phyloP scores from a whole-genome alignment of 495 filamentous ascomycete species.

The Acidiella bohemica region DNA sequence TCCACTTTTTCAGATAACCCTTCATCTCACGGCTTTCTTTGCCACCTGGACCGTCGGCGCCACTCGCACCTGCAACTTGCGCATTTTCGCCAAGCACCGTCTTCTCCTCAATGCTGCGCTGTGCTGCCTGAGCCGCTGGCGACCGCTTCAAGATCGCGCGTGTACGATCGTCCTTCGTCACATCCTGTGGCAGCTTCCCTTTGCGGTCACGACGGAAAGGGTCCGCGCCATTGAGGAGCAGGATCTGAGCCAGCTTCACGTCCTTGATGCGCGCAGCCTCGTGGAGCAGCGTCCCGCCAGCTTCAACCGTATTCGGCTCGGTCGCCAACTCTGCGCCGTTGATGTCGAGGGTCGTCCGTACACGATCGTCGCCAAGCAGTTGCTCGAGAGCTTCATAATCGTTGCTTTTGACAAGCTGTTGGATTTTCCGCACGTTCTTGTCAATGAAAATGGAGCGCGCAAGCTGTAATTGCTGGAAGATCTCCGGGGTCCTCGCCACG shows the following conservation, averaged over 20 bases:
- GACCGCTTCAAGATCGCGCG: conserved; percentile 80
- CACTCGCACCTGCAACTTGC: conserved; percentile 41
- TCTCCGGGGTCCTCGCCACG: conserved; percentile 76
- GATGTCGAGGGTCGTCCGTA: conserved; percentile 75
- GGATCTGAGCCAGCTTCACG: conserved; percentile 67
- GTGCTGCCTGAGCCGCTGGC: conserved; percentile 84
- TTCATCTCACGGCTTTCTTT: conserved; percentile 94
- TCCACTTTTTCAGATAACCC: conserved; percentile 98
- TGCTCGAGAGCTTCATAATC: conserved; percentile 67
- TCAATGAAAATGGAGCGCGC: conserved; percentile 84
- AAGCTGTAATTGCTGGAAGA: conserved; percentile 90
- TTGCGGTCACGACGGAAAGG: conserved; percentile 89
- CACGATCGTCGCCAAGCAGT: conserved; percentile 67
- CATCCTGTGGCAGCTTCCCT: conserved; percentile 90
- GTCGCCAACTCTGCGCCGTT: conserved; percentile 79
- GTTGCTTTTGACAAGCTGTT: conserved; percentile 53
- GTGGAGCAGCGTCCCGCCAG: conserved; percentile 79
- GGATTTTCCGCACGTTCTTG: conserved; percentile 65
- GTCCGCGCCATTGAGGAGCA: conserved; percentile 92
- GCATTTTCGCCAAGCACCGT: conserved; percentile 64
- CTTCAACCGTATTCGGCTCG: conserved; percentile 57
- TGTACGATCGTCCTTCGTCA: conserved; percentile 89
- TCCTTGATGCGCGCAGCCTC: conserved; percentile 84
- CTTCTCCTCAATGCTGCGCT: conserved; percentile 91
- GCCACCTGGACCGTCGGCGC: conserved; percentile 37